Percentiles rank a stretch among this genome's conserved stretches.
Evolutionary conservation across 2,329 filamentous ascomycete genomes (phyloP).

Genomic region (Malbranchea zuffiana): DNA sequence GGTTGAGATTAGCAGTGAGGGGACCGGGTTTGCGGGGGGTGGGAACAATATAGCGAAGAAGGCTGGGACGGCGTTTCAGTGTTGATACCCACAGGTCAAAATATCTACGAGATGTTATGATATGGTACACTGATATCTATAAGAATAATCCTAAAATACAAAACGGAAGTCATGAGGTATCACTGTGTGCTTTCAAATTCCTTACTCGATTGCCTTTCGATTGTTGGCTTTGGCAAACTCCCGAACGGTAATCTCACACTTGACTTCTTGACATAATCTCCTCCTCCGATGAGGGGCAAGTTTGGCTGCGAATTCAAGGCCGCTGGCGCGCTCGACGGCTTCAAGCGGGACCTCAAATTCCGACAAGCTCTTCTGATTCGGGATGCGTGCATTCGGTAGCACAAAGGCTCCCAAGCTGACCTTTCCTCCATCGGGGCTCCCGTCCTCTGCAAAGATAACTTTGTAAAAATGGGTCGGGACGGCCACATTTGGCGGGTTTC

Average conservation of each 20-base stretch:
- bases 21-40: constrained; percentile 85
- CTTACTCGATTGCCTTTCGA: constrained; percentile 33
- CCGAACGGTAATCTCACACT: constrained; percentile 69
- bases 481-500: constrained; percentile 81
- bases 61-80: constrained; percentile 70
- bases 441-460: constrained; percentile 92
- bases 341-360: constrained; percentile 95
- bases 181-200: background rate
- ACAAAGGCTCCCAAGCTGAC: constrained; percentile 92
- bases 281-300: constrained; percentile 62
- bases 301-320: constrained; percentile 78
- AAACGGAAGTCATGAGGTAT: background rate
- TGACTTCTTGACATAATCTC: constrained; percentile 75
- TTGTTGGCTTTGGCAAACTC: constrained; percentile 54
- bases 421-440: constrained; percentile 49
- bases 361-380: constrained; percentile 72
- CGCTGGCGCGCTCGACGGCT: constrained; percentile 81
- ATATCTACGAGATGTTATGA: too few relatives aligned
- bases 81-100: too few relatives aligned
- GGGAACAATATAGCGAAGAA: constrained; percentile 74
- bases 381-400: constrained; percentile 78
- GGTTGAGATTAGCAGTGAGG: constrained; percentile 71
- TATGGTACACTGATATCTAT: too few relatives aligned
- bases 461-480: constrained; percentile 99
- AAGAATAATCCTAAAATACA: background rate